Conservation (phyloP, 768 basidiomycete species). For the Auricularia sp. region DNA sequence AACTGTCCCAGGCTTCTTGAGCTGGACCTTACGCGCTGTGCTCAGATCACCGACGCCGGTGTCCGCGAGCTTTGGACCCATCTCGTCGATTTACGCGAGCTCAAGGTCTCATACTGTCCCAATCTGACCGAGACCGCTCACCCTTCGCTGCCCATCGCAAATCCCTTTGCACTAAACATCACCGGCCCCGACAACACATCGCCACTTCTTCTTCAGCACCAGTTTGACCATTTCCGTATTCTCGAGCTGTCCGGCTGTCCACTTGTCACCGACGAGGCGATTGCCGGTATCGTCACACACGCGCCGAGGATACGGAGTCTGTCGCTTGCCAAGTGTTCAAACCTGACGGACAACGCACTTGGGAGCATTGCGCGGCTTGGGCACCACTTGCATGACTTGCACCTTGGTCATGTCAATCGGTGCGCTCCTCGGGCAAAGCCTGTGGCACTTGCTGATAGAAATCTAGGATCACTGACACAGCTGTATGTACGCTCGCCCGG, state of each 20-base stretch:
- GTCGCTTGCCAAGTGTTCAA: constrained; percentile 73
- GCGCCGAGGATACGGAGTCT: constrained; percentile 79
- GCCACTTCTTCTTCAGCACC: constrained; percentile 49
- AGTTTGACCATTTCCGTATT: constrained; percentile 82
- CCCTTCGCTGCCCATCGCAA: constrained; percentile 47
- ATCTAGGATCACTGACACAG: constrained; percentile 77
- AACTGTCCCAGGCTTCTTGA: constrained; percentile 83
- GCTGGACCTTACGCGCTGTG: constrained; percentile 84
- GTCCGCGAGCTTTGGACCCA: constrained; percentile 78
- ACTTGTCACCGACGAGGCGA: constrained; percentile 66
- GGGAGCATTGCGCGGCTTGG: constrained; percentile 79
- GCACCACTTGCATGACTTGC: constrained; percentile 88
- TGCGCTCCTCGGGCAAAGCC: constrained; percentile 7
- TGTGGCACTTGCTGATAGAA: not conserved
- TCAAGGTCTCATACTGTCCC: constrained; percentile 71
- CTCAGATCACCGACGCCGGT: constrained; percentile 61
- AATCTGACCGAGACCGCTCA: constrained; percentile 78
- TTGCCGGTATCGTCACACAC: constrained; percentile 72
- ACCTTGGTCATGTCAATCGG: constrained; percentile 73
- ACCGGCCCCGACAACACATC: constrained; percentile 35
- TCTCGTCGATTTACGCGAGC: constrained; percentile 78
- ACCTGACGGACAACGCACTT: constrained; percentile 72
- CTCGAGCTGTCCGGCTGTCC: constrained; percentile 85
- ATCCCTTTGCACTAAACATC: constrained; percentile 32
- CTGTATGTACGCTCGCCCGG: constrained; percentile 72